Conservation (phyloP, 768 basidiomycete species). For the Pisolithus sp. region DNA sequence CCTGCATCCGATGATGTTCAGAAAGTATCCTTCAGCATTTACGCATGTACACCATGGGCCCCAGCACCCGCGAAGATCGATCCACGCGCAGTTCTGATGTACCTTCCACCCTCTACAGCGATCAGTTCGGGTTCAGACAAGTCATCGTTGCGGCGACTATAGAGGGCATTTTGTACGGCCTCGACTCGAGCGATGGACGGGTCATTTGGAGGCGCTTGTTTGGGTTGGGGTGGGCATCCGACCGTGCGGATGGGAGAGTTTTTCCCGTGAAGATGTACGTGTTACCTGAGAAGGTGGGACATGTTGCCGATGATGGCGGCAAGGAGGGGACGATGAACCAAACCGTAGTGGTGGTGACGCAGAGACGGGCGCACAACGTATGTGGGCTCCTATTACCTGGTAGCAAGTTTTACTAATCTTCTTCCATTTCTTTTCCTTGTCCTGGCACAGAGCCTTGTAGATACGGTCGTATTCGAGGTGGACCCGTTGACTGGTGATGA, state of each 20-base stretch:
- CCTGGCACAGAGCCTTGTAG: constrained; percentile 44
- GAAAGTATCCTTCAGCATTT: constrained; percentile 17
- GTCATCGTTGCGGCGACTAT: constrained; percentile 67
- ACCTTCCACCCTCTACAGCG: constrained; percentile 45
- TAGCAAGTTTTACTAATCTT: background rate
- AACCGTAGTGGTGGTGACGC: constrained; percentile 61
- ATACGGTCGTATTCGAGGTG: constrained; percentile 72
- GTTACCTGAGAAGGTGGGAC: constrained; percentile 22
- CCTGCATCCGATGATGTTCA: background rate
- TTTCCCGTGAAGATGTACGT: constrained; percentile 58
- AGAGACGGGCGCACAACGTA: constrained; percentile 59
- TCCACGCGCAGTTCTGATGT: constrained; percentile 15
- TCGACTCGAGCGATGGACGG: constrained; percentile 74
- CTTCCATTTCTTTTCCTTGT: constrained; percentile 22
- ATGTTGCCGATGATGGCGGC: constrained; percentile 10
- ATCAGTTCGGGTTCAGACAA: constrained; percentile 84
- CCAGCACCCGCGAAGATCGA: constrained; percentile 13
- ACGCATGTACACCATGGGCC: constrained; percentile 21
- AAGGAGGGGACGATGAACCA: constrained; percentile 33
- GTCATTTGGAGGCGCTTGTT: constrained; percentile 78
- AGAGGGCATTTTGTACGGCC: constrained; percentile 70
- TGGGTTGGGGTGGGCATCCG: constrained; percentile 61
- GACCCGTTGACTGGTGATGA: constrained; percentile 78
- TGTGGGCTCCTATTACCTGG: constrained; percentile 15
- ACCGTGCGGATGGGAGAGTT: constrained; percentile 46